Evolutionary conservation across 331 rosid species (phyloP).

Genomic region (Malus hybrid): DNA sequence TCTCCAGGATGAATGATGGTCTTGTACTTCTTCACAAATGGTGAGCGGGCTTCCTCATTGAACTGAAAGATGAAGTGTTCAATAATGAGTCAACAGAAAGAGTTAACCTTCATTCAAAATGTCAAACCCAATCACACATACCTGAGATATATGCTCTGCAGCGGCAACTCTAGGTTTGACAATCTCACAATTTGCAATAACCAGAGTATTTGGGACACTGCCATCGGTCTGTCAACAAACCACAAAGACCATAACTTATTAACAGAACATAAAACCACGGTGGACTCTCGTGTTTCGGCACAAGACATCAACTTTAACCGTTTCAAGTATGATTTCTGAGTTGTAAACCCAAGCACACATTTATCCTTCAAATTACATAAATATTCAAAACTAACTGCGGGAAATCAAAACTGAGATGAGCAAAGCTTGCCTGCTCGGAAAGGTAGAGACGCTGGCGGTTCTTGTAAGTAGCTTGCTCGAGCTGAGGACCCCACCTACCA

Average conservation of each 20-base stretch:
- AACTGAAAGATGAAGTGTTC: constrained; percentile 48
- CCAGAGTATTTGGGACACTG: constrained; percentile 94
- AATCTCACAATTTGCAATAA: constrained; percentile 95
- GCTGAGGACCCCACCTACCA: constrained; percentile 98
- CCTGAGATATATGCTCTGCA: constrained; percentile 98
- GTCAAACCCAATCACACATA: not conserved
- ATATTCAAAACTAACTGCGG: not conserved
- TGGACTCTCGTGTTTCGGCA: not conserved
- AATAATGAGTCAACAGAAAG: not conserved
- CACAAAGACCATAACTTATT: not conserved
- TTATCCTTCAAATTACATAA: not conserved
- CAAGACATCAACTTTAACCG: not conserved
- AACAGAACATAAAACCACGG: not conserved
- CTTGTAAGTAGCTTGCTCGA: constrained; percentile 96
- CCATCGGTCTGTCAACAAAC: constrained; percentile 77
- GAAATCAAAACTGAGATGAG: not conserved
- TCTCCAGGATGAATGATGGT: constrained; percentile 99
- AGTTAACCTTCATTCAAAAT: constrained; percentile 8
- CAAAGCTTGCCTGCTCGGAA: constrained; percentile 69
- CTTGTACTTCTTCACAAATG: constrained; percentile 98
- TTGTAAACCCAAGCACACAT: not conserved
- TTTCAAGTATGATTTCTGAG: not conserved
- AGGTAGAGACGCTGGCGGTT: constrained; percentile 97
- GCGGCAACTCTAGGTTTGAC: constrained; percentile 99
- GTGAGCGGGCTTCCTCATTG: constrained; percentile 98